Evolutionary conservation across 2,329 filamentous ascomycete genomes (phyloP), one percentile per base, ranked within the genome.

Genomic region (Thielaviopsis punctulata): DNA sequence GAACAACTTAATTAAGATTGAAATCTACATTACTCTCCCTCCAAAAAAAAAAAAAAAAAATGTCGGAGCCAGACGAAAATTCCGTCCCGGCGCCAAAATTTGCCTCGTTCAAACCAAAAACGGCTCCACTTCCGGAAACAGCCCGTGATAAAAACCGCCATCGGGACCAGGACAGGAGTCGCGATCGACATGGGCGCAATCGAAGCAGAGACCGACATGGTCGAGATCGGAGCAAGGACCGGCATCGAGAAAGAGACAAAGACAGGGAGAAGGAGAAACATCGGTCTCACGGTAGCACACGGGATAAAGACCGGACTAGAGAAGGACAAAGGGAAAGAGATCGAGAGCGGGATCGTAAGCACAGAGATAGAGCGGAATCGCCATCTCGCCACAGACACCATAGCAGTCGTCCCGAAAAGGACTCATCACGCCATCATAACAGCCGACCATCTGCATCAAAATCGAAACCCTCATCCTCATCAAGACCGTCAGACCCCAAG

Each of bases 41-140:
- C n/a, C n/a, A n/a, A n/a, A n/a, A n/a, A n/a, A n/a, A 6, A 13
- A n/a, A 25, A 13, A 39, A 18, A 44, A 56, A 52, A 48, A 66
- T 65, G 62, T 59, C 62, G 23, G 55, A 54, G 44, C 59, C 58
- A 45, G 59, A 61, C 45, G 58, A 60, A 36, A 56, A 57, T 30
- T 58, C 58, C 45, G 44, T 59, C 33, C 55, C 58, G 23, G 70
- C 84, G 21, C 84, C 85, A 9, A 86, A 80, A 59, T 89, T 90
- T 61, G 71, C 77, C 19, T 89, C 84, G 57, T 90, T 89, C 68
- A 80, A 75, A 58, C 48, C 54, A 1, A 58, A 56, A 27, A 10
- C 41, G 15, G 18, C 45, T 19, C 36, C 18, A 22, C 2, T 22
- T 3, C 23, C n/a, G 13, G 49, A 47, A 45, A 33, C 36, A 12